A percentile compares a stretch with the other conserved stretches of the same genome.
Evolutionary conservation across 345 rosid genomes (phyloP).

Genomic region (Sapria himalayana): DNA sequence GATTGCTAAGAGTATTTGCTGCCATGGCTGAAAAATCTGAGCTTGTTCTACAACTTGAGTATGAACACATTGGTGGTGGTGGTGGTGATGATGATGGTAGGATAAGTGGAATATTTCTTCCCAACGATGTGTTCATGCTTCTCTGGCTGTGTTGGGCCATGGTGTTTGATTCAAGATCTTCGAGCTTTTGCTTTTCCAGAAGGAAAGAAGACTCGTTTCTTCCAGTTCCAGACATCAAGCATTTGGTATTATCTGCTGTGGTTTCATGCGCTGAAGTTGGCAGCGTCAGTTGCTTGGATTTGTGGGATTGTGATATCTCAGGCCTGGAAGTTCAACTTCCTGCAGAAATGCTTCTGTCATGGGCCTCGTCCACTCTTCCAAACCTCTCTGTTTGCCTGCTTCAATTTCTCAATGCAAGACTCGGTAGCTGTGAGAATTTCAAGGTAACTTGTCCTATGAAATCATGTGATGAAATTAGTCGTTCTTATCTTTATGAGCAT

Average conservation of each 20-base stretch:
- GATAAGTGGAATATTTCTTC: constrained; percentile 29
- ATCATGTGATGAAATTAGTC: not conserved
- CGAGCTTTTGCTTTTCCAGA: constrained; percentile 4
- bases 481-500: too few species aligned
- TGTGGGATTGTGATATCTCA: constrained; percentile 33
- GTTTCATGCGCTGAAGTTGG: constrained; percentile 34
- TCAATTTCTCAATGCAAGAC: constrained; percentile 34
- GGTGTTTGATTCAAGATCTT: constrained; percentile 30
- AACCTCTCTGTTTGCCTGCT: constrained; percentile 37
- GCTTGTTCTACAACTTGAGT: constrained; percentile 29
- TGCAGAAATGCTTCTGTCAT: constrained; percentile 37
- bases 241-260: constrained; percentile 41
- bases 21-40: constrained; percentile 20
- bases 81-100: constrained; percentile 45
- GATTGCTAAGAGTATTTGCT: constrained; percentile 32
- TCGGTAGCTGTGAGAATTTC: constrained; percentile 12
- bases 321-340: constrained; percentile 37
- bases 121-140: constrained; percentile 30
- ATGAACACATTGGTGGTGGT: constrained; percentile 27
- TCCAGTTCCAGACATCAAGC: constrained; percentile 58
- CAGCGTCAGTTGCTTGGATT: constrained; percentile 21
- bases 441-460: constrained; percentile 17
- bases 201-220: constrained; percentile 15
- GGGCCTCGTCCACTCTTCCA: constrained; percentile 42
- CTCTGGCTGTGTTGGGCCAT: constrained; percentile 62